Percentiles rank a stretch among this genome's conserved stretches.
Evolutionary conservation across 2,329 filamentous ascomycete species (phyloP).

Genomic region (Penicillium sp.): DNA sequence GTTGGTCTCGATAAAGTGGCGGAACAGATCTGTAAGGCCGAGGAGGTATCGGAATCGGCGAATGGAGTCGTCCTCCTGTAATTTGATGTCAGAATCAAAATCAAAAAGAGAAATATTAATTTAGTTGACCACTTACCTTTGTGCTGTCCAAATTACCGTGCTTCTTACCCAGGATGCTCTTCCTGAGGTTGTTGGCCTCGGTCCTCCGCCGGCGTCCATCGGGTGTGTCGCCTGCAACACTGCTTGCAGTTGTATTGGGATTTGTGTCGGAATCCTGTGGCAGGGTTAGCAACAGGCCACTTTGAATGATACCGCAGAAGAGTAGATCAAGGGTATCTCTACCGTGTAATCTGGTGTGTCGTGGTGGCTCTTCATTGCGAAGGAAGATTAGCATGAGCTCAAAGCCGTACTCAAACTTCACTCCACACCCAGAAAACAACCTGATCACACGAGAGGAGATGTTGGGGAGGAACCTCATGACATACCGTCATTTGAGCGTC

Average conservation of each 20-base stretch:
- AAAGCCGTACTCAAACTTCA: not conserved
- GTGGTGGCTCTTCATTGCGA: constrained; percentile 47
- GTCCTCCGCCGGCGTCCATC: constrained; percentile 86
- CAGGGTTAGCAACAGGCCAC: constrained; percentile 1
- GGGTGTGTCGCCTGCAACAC: constrained; percentile 72
- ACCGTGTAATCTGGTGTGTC: constrained; percentile 66
- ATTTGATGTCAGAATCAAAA: constrained; percentile 14
- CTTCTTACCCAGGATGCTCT: constrained; percentile 92
- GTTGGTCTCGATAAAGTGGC: constrained; percentile 98
- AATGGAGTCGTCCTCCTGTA: constrained; percentile 89
- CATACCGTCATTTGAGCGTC: constrained; percentile 44
- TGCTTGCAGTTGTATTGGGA: constrained; percentile 74
- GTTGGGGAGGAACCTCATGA: constrained; percentile 7
- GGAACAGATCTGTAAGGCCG: constrained; percentile 93
- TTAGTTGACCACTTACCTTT: constrained; percentile 62
- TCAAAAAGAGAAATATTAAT: not conserved
- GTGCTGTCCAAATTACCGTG: constrained; percentile 89
- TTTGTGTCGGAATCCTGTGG: constrained; percentile 65
- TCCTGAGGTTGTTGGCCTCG: constrained; percentile 84
- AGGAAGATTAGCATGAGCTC: constrained; percentile 12
- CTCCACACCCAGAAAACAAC: not conserved
- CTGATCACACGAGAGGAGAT: no score
- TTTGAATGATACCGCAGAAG: not conserved
- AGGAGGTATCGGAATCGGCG: constrained; percentile 92
- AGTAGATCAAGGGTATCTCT: constrained; percentile 22